A percentile compares a stretch with the other conserved stretches of the same genome.
phyloP scores from a whole-genome alignment of 2,329 filamentous ascomycete species.

The Mycosphaerella sp. region DNA sequence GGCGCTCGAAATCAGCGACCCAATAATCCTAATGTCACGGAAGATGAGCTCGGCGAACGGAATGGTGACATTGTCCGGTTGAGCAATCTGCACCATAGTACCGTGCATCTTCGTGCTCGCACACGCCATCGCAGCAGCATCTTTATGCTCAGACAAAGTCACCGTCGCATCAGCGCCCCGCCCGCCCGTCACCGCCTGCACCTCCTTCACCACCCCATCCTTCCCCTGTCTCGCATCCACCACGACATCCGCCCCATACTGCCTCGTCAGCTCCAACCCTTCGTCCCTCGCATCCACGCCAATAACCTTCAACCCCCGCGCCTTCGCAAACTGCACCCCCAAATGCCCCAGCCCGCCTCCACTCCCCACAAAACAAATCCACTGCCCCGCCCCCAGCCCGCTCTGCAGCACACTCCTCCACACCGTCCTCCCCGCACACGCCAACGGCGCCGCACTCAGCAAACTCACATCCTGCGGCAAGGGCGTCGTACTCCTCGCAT shows the following conservation, averaged over 20 bases:
- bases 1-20: conserved; percentile 34
- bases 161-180: conserved; percentile 49
- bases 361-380: conserved; percentile 42
- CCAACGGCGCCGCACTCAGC: conserved; percentile 50
- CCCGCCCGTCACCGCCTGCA: conserved; percentile 45
- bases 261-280: conserved; percentile 44
- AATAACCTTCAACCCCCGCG: conserved; percentile 47
- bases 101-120: conserved; percentile 57
- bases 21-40: conserved; percentile 48
- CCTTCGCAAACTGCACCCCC: conserved; percentile 48
- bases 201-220: conserved; percentile 44
- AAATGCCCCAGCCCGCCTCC: conserved; percentile 52
- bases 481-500: conserved; percentile 42
- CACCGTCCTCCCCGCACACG: conserved; percentile 51
- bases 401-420: conserved; percentile 45
- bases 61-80: conserved; percentile 38
- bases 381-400: conserved; percentile 37
- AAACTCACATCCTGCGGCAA: conserved; percentile 48
- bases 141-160: conserved; percentile 49
- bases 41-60: conserved; percentile 48
- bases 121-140: conserved; percentile 47
- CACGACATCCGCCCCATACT: conserved; percentile 48
- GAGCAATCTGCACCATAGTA: conserved; percentile 54
- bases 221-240: conserved; percentile 48
- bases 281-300: conserved; percentile 52